Base-by-base conservation (phyloP, 2,329 filamentous ascomycete species). In the Proliferodiscus dingleyae region DNA sequence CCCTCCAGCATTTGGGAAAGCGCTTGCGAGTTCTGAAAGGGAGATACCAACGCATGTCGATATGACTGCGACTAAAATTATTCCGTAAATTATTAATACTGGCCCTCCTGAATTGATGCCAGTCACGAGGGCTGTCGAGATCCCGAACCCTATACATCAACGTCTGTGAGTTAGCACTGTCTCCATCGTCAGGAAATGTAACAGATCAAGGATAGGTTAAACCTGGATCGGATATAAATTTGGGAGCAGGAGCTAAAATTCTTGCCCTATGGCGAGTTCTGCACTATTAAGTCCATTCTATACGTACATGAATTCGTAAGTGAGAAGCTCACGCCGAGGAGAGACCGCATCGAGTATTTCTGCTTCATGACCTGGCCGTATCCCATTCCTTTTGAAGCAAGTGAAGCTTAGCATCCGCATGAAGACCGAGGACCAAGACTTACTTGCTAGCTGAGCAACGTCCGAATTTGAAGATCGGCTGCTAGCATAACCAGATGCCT, bases 91-190 rank as follows among this genome's bases (percentile, higher is more conserved):
- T 15, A 69, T 65, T 2, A 70, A 49, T 46, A 57, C 51, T 0
- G 69, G 68, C 1, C 69, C 69, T 15, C 68, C 69, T 11, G 66
- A 66, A 47, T 66, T 66, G 45, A 72, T 68, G 9, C 65, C 65
- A 1, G 68, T 70, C 24, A 55, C 47, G 13, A 65, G 53, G 3
- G 60, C 55, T 3, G 59, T 56, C 3, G 57, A 58, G 18, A 66
- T 55, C 8, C 52, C 68, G 28, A 65, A 67, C 67, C 68, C 70
- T 3, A 67, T 69, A 32, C n/a, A n/a, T n/a, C n/a, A n/a, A n/a
- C n/a, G n/a, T n/a, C n/a, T n/a, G n/a, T n/a, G n/a, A n/a, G n/a
- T n/a, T n/a, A n/a, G n/a, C n/a, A n/a, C n/a, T n/a, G n/a, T n/a
- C n/a, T n/a, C n/a, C n/a, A n/a, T n/a, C n/a, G n/a, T n/a, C n/a